Conservation (phyloP, 495 filamentous ascomycete genomes). For the Neurospora sp. region DNA sequence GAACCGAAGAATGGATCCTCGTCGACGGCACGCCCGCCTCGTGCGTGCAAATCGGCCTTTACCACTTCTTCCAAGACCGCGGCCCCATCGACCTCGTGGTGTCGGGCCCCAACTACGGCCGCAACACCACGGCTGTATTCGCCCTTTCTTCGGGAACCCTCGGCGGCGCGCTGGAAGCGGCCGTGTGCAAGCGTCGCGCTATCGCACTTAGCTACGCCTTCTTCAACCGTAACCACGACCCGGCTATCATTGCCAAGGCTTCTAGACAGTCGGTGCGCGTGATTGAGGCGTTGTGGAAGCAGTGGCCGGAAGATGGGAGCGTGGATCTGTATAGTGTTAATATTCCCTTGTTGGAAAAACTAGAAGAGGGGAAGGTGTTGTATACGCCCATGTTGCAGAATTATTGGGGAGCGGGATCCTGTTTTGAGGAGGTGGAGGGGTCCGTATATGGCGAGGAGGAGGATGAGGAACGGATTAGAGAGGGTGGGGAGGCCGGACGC, state of each 20-base stretch:
- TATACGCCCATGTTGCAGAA: constrained; percentile 84
- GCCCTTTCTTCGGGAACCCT: constrained; percentile 83
- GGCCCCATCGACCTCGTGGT: constrained; percentile 79
- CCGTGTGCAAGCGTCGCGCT: constrained; percentile 64
- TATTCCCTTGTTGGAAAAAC: constrained; percentile 63
- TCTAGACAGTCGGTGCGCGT: constrained; percentile 57
- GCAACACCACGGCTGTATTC: constrained; percentile 89
- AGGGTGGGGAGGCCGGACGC: constrained; percentile 33
- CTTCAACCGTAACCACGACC: constrained; percentile 68
- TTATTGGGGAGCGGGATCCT: constrained; percentile 67
- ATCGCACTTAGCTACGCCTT: constrained; percentile 87
- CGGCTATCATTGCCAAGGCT: constrained; percentile 63
- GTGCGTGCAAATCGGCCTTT: constrained; percentile 82
- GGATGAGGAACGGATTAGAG: constrained; percentile 56
- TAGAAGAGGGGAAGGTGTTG: constrained; percentile 57
- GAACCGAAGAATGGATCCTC: constrained; percentile 83
- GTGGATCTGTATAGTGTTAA: constrained; percentile 84
- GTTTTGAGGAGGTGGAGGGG: constrained; percentile 66
- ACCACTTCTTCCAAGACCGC: constrained; percentile 73
- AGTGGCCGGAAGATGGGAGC: constrained; percentile 55
- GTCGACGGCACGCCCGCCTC: constrained; percentile 80
- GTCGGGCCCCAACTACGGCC: constrained; percentile 86
- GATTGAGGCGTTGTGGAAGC: constrained; percentile 62
- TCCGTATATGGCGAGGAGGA: constrained; percentile 48
- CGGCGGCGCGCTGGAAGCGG: constrained; percentile 85